phyloP scores from a whole-genome alignment of 257 asterid genomes.

The Solanum lycopersicoides region DNA sequence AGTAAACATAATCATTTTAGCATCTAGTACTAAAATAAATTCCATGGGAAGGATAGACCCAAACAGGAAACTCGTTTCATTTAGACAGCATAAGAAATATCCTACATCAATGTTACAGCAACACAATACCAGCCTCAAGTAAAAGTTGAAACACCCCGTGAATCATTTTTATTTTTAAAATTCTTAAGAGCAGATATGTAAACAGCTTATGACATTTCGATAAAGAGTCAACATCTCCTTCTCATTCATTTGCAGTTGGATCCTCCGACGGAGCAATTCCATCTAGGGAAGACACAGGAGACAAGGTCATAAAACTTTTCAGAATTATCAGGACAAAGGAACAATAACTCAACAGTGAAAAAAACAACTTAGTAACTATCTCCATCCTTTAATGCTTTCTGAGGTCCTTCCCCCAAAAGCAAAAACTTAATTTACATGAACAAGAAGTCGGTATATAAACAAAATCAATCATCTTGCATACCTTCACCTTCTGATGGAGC shows the following conservation, averaged over 20 bases:
- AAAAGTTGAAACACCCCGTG: background rate
- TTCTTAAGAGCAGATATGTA: background rate
- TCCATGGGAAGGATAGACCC: background rate
- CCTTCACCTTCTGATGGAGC: slow-evolving; percentile 96
- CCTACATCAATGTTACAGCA: slow-evolving; percentile 13
- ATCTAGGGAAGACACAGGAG: slow-evolving; percentile 21
- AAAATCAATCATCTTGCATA: slow-evolving; percentile 13
- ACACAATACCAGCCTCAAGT: slow-evolving; percentile 2
- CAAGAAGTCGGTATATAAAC: background rate
- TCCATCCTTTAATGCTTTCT: background rate
- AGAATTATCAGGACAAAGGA: background rate
- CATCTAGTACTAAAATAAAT: background rate
- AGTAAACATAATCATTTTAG: background rate
- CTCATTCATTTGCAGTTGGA: slow-evolving; percentile 33
- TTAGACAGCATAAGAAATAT: slow-evolving; percentile 13
- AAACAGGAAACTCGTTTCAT: slow-evolving; percentile 2
- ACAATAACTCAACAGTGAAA: background rate
- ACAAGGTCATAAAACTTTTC: background rate
- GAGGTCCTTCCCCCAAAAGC: background rate
- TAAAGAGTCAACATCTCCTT: slow-evolving; percentile 2
- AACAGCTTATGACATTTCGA: background rate
- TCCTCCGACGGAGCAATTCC: slow-evolving; percentile 54
- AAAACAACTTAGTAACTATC: background rate
- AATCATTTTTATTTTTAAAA: background rate
- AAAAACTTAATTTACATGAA: background rate